Conservation (phyloP, 176 grass and related monocot genomes). For the Bromus sterilis region DNA sequence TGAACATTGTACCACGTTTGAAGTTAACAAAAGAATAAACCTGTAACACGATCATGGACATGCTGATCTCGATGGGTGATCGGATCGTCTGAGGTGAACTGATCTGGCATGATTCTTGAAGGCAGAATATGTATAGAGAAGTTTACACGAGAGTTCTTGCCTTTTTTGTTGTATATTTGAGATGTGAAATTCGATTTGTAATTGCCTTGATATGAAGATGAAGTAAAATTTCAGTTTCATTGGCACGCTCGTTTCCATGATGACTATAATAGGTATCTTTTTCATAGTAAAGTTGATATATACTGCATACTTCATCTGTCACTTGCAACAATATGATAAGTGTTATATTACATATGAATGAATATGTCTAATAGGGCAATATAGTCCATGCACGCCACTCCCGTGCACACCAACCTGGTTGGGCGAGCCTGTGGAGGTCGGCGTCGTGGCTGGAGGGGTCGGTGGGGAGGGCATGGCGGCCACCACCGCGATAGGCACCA, state of each 20-base stretch:
- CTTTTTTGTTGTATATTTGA: neutral
- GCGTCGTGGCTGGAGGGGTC: neutral
- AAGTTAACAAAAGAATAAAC: slow-evolving; percentile 59
- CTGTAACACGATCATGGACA: neutral
- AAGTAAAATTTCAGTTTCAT: neutral
- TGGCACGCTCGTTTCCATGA: no score
- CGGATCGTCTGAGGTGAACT: neutral
- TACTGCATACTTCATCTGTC: neutral
- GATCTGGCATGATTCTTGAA: neutral
- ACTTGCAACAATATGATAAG: neutral
- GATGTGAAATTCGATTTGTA: neutral
- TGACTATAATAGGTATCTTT: no score
- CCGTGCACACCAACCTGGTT: neutral
- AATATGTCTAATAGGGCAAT: neutral
- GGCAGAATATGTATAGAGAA: neutral
- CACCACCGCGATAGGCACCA: no score
- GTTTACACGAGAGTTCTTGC: neutral
- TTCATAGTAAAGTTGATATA: no score
- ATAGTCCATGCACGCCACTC: neutral
- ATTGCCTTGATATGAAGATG: neutral
- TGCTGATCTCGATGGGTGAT: neutral
- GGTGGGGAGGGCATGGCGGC: slow-evolving; percentile 27
- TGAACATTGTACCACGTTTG: slow-evolving; percentile 72
- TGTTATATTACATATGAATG: neutral
- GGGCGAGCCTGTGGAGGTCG: slow-evolving; percentile 25